Base-by-base conservation (phyloP, 768 basidiomycete species). In the Boletus tomentosulus region DNA sequence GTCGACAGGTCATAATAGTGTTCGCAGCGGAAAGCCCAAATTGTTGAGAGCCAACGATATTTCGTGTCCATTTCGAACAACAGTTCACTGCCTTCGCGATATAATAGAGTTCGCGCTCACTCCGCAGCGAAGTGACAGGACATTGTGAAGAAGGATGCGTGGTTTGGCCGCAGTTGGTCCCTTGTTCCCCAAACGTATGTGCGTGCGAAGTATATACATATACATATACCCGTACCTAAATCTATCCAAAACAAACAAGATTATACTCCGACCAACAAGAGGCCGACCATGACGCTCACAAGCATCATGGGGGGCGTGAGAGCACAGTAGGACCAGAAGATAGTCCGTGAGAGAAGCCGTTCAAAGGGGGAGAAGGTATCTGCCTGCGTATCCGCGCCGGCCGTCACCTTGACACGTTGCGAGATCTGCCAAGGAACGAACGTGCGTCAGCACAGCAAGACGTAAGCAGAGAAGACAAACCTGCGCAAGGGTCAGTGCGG, bases 311-410 rank as follows among this genome's bases (percentile, higher is more conserved):
- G 89, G 2, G 94, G 93, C 0, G 94, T 95, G 52, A 94, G 74
- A 33, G 92, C 72, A 60, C 90, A 93, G 65, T 96, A 98, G 2
- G 87, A 80, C 92, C 92, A 94, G 67, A 93, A 93, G 55, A 98
- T 91, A 0, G 95, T 98, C 50, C 90, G 81, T 55, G 85, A 87
- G 67, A 97, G 88, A 34, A 98, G 78, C 1, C 92, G 78, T 73
- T 98, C 96, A 65, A 98, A 98, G 0, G 66, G 57, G 1, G 64
- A 67, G 11, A 57, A 35, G 1, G 51, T 33, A 16, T 57, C 38
- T 0, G 46, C 1, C n/a, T 43, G 41, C 9, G 52, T 10, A 6
- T 57, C 33, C 0, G 50, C 1, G 11, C 5, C 22, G 28, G 49
- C 11, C 13, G 43, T 0, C 3, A 25, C 3, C 6, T 57, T 53